Evolutionary conservation across 2,329 filamentous ascomycete species (phyloP), one percentile per base, ranked within the genome.

Genomic region (Lachnellula subtilissima): DNA sequence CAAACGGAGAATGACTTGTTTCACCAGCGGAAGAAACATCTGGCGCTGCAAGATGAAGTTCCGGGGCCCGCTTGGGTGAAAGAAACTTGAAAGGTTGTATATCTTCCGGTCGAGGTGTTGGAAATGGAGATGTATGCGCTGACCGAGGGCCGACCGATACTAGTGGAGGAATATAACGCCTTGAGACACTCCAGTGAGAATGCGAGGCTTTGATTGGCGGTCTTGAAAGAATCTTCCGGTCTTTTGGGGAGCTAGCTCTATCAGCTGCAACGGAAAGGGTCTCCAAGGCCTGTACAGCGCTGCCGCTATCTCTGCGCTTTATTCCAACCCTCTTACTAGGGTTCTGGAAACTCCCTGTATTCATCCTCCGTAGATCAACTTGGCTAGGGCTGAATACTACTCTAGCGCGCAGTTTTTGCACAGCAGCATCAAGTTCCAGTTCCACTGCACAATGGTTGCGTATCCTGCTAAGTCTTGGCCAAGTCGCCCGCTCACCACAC

Each of bases 391-490:
- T 69, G 54, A 71, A 71, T 7, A 71, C 69, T 6, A 90, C 84
- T 4, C 84, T 77, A 2, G 86, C 82, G 32, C 87, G 79, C 28
- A 91, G 74, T 11, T 79, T 76, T 59, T 88, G 85, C 1, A 93
- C 87, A 2, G 88, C 87, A 19, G 82, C 78, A 67, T 94, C 89
- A 1, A 97, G 75, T 4, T 91, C 90, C 48, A 96, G 75, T 70
- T 97, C 93, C 53, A 97, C 90, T 3, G 91, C 89, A 64, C 91
- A 91, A 53, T 91, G 87, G 67, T 96, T 94, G 40, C 89, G 81
- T 65, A 97, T 88, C 12, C 91, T 84, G 60, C 87, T 88, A 9
- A 97, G 75, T 69, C 92, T 92, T 0, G 92, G 91, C 93, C 92
- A 97, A 0, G 92, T 96, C 2, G 93, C 92, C 55, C 86, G 81